These are phyloP conservation scores for Hyphodiscus hymeniophilus DNA, from an alignment of 495 filamentous ascomycete species.

Conservation along the genomic window DNA sequence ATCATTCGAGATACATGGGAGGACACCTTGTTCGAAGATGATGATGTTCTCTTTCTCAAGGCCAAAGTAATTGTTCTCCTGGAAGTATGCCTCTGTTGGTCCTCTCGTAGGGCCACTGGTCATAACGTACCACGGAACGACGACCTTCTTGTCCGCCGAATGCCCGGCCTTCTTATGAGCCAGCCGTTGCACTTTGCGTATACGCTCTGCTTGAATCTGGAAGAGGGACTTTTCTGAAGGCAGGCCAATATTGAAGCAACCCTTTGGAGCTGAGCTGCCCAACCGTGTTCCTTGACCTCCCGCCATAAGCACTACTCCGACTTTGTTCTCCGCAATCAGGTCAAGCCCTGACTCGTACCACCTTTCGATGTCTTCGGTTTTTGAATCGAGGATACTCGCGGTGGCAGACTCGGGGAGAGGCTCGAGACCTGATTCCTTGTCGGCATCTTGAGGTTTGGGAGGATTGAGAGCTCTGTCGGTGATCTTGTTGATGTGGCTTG, in stretches of 20 bases:
- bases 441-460: constrained; percentile 47
- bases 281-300: constrained; percentile 93
- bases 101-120: constrained; percentile 92
- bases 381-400: constrained; percentile 88
- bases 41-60: constrained; percentile 75
- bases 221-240: constrained; percentile 90
- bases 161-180: constrained; percentile 64
- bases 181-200: constrained; percentile 74
- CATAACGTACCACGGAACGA: constrained; percentile 99
- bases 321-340: constrained; percentile 79
- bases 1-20: constrained; percentile 95
- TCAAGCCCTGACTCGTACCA: constrained; percentile 86
- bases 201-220: constrained; percentile 93
- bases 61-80: constrained; percentile 84
- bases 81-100: constrained; percentile 89
- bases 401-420: constrained; percentile 83
- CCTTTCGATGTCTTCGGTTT: constrained; percentile 63
- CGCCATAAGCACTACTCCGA: constrained; percentile 93
- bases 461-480: constrained; percentile 75
- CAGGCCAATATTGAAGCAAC: constrained; percentile 91
- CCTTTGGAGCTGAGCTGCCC: constrained; percentile 92
- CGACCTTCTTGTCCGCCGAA: constrained; percentile 39
- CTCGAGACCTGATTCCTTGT: constrained; percentile 58
- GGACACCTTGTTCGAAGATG: constrained; percentile 94
- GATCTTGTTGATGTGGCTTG: constrained; percentile 73